Evolutionary conservation across 352 stramenopile genomes (phyloP).

Genomic region (Pelagophyceae sp.): DNA sequence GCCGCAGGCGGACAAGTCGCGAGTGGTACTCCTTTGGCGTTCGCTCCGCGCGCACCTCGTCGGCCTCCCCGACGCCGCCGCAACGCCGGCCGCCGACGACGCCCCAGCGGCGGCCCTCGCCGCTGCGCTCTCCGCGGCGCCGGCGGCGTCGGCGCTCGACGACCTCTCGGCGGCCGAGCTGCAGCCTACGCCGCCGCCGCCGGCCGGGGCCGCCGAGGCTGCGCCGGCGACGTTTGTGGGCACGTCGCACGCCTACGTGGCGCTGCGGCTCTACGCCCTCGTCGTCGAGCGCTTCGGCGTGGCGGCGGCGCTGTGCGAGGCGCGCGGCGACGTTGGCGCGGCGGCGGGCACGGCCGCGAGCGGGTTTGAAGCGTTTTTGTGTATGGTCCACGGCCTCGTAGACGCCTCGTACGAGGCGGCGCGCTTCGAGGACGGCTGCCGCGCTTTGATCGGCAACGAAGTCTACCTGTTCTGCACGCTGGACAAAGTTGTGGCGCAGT

Average conservation of each 20-base stretch:
- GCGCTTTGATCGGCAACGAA: conserved; percentile 67
- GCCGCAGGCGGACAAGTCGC: neutral
- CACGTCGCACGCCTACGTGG: conserved; percentile 70
- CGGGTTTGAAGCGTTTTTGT: conserved; percentile 68
- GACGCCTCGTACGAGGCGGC: conserved; percentile 58
- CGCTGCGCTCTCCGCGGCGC: neutral
- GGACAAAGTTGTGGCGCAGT: conserved; percentile 66
- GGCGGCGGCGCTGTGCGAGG: conserved; percentile 49
- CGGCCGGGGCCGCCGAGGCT: conserved; percentile 38
- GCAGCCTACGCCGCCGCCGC: conserved; percentile 26
- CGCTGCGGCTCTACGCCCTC: conserved; percentile 74
- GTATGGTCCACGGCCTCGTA: conserved; percentile 67
- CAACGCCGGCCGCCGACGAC: no score
- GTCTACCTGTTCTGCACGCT: conserved; percentile 77
- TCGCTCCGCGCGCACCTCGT: neutral
- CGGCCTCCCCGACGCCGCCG: no score
- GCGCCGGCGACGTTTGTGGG: conserved; percentile 47
- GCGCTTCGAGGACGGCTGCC: conserved; percentile 59
- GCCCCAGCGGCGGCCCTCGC: neutral
- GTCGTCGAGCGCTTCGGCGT: conserved; percentile 67
- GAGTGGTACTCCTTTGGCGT: neutral
- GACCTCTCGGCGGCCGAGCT: conserved; percentile 39
- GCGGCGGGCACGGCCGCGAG: no score
- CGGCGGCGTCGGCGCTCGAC: conserved; percentile 23
- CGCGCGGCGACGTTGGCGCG: no score